Percentiles rank a stretch among this genome's conserved stretches.
phyloP scores from a whole-genome alignment of 2,329 filamentous ascomycete species.

The Beauveria asiatica region DNA sequence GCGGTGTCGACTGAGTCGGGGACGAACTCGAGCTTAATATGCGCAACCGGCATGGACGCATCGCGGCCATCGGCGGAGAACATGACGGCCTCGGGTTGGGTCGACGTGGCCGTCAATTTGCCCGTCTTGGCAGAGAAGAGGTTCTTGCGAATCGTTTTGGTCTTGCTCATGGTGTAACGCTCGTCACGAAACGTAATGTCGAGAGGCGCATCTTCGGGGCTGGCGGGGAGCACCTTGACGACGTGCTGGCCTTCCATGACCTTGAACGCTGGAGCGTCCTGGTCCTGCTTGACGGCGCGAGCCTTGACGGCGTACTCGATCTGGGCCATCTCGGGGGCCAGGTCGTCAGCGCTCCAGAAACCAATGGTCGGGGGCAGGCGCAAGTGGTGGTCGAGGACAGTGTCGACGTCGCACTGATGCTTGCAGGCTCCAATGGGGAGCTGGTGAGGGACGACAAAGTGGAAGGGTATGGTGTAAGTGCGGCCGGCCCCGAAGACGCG shows the following conservation, averaged over 20 bases:
- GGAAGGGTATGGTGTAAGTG: conserved; percentile 45
- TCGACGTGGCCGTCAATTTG: conserved; percentile 35
- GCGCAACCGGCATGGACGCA: conserved; percentile 33
- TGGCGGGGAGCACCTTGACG: conserved; percentile 45
- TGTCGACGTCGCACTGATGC: conserved; percentile 36
- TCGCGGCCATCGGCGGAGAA: conserved; percentile 40
- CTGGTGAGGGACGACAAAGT: conserved; percentile 50
- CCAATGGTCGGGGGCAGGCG: conserved; percentile 45
- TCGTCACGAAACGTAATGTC: conserved; percentile 38
- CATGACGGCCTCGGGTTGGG: conserved; percentile 40
- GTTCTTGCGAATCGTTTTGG: conserved; percentile 45
- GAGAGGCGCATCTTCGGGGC: conserved; percentile 42
- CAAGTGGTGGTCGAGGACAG: conserved; percentile 43
- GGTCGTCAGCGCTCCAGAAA: conserved; percentile 45
- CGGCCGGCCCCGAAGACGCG: conserved; percentile 39
- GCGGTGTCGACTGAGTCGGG: conserved; percentile 32
- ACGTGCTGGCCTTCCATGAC: conserved; percentile 34
- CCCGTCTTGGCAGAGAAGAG: conserved; percentile 45
- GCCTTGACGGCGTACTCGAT: conserved; percentile 46
- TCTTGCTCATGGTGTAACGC: conserved; percentile 41
- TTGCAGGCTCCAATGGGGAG: conserved; percentile 49
- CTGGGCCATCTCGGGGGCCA: conserved; percentile 45
- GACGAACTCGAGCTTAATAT: conserved; percentile 39
- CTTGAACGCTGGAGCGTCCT: conserved; percentile 18
- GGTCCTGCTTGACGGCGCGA: conserved; percentile 25